Evolutionary conservation across 2,329 filamentous ascomycete genomes (phyloP).

Genomic region (Lanzia echinophila): DNA sequence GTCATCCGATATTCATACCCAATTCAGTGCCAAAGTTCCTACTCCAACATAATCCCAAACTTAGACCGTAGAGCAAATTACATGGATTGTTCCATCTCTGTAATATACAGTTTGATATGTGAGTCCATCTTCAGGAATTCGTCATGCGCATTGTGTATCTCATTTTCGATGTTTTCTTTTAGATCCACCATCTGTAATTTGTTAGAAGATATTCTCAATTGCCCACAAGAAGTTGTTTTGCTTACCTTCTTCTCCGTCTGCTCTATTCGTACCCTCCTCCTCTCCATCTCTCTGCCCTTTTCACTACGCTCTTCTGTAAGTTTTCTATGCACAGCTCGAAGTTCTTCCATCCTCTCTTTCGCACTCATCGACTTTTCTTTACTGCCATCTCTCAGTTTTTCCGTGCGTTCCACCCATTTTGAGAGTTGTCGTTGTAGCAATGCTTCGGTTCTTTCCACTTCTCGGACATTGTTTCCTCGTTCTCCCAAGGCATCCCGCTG

Average conservation of each 20-base stretch:
- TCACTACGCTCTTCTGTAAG: conserved; percentile 79
- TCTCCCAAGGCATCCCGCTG: conserved; percentile 86
- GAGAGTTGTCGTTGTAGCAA: conserved; percentile 76
- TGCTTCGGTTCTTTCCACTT: conserved; percentile 83
- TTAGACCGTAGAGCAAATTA: conserved; percentile 8
- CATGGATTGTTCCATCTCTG: conserved; percentile 89
- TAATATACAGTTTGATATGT: conserved; percentile 96
- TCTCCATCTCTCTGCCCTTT: conserved; percentile 88
- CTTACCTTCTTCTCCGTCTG: conserved; percentile 96
- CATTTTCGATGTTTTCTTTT: conserved; percentile 94
- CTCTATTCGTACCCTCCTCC: conserved; percentile 85
- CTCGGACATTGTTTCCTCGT: conserved; percentile 79
- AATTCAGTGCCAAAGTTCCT: conserved; percentile 8
- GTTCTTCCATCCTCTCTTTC: conserved; percentile 83
- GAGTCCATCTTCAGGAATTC: conserved; percentile 97
- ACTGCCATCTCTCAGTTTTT: conserved; percentile 73
- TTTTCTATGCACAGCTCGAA: conserved; percentile 71
- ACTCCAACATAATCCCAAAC: conserved; percentile 13
- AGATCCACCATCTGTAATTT: conserved; percentile 79
- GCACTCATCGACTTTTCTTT: conserved; percentile 75
- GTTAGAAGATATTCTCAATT: not conserved
- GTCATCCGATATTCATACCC: conserved; percentile 6
- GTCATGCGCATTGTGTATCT: conserved; percentile 82
- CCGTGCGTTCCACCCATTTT: conserved; percentile 82
- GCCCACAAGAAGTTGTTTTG: conserved; percentile 10